Conservation (phyloP, 2,329 filamentous ascomycete species). For the Setomelanomma holmii region DNA sequence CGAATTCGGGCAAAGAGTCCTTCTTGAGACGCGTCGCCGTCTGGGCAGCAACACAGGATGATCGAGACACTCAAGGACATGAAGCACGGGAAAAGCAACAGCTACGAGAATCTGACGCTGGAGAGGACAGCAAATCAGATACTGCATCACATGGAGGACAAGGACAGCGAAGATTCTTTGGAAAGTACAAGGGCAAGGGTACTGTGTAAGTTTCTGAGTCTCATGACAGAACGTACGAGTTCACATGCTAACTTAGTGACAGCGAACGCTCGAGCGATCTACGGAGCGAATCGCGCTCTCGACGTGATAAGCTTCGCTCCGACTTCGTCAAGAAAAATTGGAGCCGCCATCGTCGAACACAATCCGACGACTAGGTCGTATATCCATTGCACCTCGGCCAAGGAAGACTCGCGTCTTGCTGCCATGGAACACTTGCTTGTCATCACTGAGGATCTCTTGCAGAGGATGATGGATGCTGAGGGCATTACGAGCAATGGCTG, state of each 20-base stretch:
- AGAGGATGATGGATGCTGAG: conserved; percentile 41
- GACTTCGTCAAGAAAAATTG: conserved; percentile 42
- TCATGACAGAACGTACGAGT: no score
- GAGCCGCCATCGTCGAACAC: conserved; percentile 47
- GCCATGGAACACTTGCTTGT: conserved; percentile 45
- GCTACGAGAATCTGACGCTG: conserved; percentile 36
- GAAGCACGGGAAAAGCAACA: conserved; percentile 41
- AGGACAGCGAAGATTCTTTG: conserved; percentile 42
- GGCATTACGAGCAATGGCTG: conserved; percentile 46
- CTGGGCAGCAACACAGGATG: conserved; percentile 22
- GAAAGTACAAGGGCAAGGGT: conserved; percentile 43
- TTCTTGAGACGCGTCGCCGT: conserved; percentile 17
- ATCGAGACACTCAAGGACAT: conserved; percentile 45
- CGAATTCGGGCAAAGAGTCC: conserved; percentile 8
- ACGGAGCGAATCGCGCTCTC: conserved; percentile 44
- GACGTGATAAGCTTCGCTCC: conserved; percentile 46
- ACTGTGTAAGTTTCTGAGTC: conserved; percentile 26
- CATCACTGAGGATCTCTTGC: conserved; percentile 45
- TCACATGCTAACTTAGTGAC: neutral
- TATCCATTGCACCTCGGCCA: conserved; percentile 43
- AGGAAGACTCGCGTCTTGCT: conserved; percentile 38
- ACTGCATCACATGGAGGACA: conserved; percentile 44
- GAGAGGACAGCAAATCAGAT: conserved; percentile 42
- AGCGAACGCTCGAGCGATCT: conserved; percentile 47
- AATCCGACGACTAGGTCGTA: conserved; percentile 43